Evolutionary conservation across 2,329 filamentous ascomycete species (phyloP), one percentile per base, ranked within the genome.

Genomic region (Acrocalymma vagum): DNA sequence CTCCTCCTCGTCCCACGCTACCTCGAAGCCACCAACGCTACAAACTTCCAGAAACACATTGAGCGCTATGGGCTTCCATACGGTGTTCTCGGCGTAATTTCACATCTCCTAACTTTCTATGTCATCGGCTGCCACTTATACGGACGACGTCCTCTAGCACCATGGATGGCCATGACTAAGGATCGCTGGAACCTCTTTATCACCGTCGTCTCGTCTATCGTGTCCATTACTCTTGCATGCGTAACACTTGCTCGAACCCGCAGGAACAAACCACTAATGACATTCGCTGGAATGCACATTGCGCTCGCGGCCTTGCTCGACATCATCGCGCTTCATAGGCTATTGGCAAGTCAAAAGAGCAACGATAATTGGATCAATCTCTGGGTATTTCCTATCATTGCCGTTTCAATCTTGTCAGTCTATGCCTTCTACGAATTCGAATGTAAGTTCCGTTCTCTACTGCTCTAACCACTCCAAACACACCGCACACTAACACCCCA

Each of bases 221-320:
- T 37, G 22, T 42, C 39, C 10, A 25, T 38, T 34, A 38, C 31
- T 28, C 33, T 42, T 14, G 30, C 39, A 8, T 18, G 25, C 13
- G 33, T 42, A 23, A 38, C 39, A n/a, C 28, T 42, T 21, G 39
- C 39, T 3, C 25, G 39, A 4, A 38, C 39, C 18, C 26, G 17
- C 15, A 28, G 39, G n/a, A 37, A 32, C 1, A 32, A 26, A 5
- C 32, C 39, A 16, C 5, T 42, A 6, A 17, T 42, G 9, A 38
- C 38, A 27, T 34, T 42, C 20, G 39, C 39, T 4, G 39, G 39
- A 4, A 42, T 42, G 39, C 39, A 38, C 8, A 42, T 42, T 11
- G 33, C 38, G 8, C 27, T 42, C 3, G 33, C 23, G 20, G 39
- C 24, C n/a, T 20, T 42, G 27, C 24, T 42, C 9, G 39, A 42